These are phyloP conservation scores for Mallotus nudiflorus DNA, from an alignment of 345 rosid genomes.

Conservation along the genomic window DNA sequence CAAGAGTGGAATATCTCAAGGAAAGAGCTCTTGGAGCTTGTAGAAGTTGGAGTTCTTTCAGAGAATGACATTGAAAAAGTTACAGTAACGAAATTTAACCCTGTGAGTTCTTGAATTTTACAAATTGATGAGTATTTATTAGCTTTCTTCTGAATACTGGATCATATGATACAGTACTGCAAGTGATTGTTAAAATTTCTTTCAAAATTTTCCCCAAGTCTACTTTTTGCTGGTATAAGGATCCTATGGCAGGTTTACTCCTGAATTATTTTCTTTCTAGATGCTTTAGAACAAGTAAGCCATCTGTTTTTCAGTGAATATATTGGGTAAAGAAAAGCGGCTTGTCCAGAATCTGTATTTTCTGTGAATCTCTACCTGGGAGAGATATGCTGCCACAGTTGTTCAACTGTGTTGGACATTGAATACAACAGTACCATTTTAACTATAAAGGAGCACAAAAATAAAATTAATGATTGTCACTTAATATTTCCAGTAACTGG, in stretches of 20 bases:
- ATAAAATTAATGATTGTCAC: background rate
- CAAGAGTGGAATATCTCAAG: conserved; percentile 99
- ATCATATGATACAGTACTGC: no score
- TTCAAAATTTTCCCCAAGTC: no score
- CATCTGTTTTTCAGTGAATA: background rate
- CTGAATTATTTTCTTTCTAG: background rate
- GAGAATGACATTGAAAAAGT: conserved; percentile 70
- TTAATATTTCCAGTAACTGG: background rate
- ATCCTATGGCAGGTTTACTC: background rate
- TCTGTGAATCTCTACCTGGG: background rate
- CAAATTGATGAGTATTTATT: background rate
- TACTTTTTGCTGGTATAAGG: no score
- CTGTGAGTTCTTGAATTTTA: conserved; percentile 51
- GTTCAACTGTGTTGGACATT: background rate
- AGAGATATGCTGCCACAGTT: background rate
- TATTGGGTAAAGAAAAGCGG: background rate
- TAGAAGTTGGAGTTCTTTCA: conserved; percentile 55
- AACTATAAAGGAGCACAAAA: background rate
- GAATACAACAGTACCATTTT: background rate
- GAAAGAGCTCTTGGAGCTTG: conserved; percentile 83
- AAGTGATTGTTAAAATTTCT: no score
- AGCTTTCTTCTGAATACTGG: background rate
- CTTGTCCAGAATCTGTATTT: background rate
- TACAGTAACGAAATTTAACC: conserved; percentile 66
- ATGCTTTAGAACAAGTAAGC: background rate